A percentile compares a stretch with the other conserved stretches of the same genome.
Conservation (phyloP, 2,329 filamentous ascomycete genomes). For the Xenosphaeropsis pyriputrescens region DNA sequence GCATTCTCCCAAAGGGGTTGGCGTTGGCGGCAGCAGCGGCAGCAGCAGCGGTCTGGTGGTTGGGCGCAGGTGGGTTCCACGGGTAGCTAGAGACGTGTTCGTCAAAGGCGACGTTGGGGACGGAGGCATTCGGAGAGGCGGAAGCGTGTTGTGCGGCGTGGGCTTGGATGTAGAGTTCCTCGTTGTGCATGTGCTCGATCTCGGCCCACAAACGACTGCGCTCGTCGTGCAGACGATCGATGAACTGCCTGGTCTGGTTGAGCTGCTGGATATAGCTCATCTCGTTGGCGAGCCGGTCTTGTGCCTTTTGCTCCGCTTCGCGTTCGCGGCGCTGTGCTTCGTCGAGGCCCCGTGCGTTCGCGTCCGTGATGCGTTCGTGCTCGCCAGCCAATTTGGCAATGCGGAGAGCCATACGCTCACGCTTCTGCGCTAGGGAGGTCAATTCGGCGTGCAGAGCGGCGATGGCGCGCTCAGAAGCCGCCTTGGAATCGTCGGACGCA, state of each 20-base stretch:
- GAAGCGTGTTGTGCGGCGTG: neutral
- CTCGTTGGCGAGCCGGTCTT: slow-evolving; percentile 12
- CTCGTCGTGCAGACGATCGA: slow-evolving; percentile 2
- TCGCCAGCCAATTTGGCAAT: slow-evolving; percentile 62
- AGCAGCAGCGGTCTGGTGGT: slow-evolving; percentile 1
- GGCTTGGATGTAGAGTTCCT: slow-evolving; percentile 1
- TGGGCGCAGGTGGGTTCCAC: slow-evolving; percentile 10
- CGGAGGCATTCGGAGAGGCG: slow-evolving; percentile 1
- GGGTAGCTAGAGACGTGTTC: slow-evolving; percentile 4
- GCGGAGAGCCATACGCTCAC: slow-evolving; percentile 57
- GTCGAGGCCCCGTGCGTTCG: slow-evolving; percentile 39
- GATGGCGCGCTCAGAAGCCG: slow-evolving; percentile 45
- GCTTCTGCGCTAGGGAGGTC: slow-evolving; percentile 46
- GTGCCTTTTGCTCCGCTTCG: slow-evolving; percentile 12
- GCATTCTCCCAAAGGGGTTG: slow-evolving; percentile 9
- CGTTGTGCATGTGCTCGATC: slow-evolving; percentile 3
- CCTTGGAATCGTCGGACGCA: slow-evolving; percentile 47
- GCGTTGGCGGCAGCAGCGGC: neutral
- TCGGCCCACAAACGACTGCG: slow-evolving; percentile 3
- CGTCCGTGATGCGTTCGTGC: slow-evolving; percentile 53
- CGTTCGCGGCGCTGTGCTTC: slow-evolving; percentile 18
- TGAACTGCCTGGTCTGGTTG: slow-evolving; percentile 3
- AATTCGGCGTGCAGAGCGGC: slow-evolving; percentile 50
- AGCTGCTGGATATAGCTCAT: slow-evolving; percentile 11
- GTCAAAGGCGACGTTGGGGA: neutral